Evolutionary conservation across 257 asterid species (phyloP), one percentile per base, ranked within the genome.

Genomic region (Nicotiana sylvestris): DNA sequence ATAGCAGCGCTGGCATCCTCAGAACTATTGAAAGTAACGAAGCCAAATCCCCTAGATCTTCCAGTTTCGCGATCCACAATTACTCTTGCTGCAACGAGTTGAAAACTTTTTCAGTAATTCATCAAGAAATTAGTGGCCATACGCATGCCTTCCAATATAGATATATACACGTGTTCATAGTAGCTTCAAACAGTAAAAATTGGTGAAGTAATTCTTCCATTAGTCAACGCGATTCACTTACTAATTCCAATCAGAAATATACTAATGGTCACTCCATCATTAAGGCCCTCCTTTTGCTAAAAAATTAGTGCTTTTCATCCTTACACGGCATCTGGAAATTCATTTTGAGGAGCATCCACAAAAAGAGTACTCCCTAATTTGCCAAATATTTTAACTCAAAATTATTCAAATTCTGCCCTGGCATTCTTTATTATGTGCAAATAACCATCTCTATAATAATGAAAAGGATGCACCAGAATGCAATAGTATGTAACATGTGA

Each of bases 1-100:
- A 94, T 95, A 74, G 98, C 98, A 86, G 97, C 89, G 32, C 94
- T 88, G 57, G 99, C 99, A 85, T 90, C 97, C 84, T 92, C 99
- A 60, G 76, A 33, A 37, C 87, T 79, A 6, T 85, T 27, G 81
- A 80, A 95, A 11, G 99, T 92, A 82, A 95, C 89, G 76, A 95
- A 95, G 69, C 95, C 98, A 88, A 95, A 95, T 74, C 99, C 99
- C 86, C 95, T 90, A 55, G 99, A 95, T 68, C 92, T 91, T 68
- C 96, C 95, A 81, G 91, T 87, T 16, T 91, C 97, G 74, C 98
- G 97, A 39, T 95, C 99, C 5, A 84, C 49, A 62, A 95, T 92
- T 72, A 94, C 89, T 85, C 88, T 92, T 15, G 88, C 98, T 95
- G 94, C 89, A 87, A 84, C 10, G 76, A 12, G 58, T 80, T 83